Base-by-base conservation (phyloP, 192 early-diverging fungal species). In the Phycomyces blakesleeanus region DNA sequence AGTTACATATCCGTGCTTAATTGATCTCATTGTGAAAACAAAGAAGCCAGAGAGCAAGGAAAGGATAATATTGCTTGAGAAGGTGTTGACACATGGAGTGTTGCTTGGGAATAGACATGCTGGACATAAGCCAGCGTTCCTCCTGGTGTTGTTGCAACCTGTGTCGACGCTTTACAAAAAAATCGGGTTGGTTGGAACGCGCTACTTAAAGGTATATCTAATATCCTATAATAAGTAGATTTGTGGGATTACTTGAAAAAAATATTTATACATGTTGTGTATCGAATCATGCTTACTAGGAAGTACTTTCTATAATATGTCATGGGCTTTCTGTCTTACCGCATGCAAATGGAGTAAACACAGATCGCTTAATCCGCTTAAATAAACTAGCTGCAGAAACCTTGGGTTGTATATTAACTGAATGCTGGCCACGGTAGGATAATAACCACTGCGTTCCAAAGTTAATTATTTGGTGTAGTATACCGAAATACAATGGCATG, bases 1-100 rank as follows among this genome's bases (percentile, higher is more conserved):
- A 21, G 47, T 21, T 16, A 49, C 66, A n/a, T 68, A 68, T 47
- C 22, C 47, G n/a, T 68, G 66, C 22, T 29, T 68, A 20, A 34
- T 61, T 15, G 58, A 59, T 47, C 38, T 68, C 27, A 61, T 60
- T 6, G 24, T n/a, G 1, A 60, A 11, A 25, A 52, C 47, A 21
- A 61, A 68, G 16, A 12, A 54, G 11, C 20, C 44, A 1, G n/a
- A 37, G 1, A 52, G 29, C 14, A 51, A 64, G 40, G 49, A 16
- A 64, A 56, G 59, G 24, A 27, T 18, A 5, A 21, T 26, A 16
- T 27, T 68, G n/a, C 42, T 60, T 15, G 57, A 61, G 41, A 59
- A 59, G n/a, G 39, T 61, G 4, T 38, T 68, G 11, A 37, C 29
- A 21, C 58, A 68, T 27, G 57, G 66, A 11, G 40, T 68, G 10